phyloP scores from a whole-genome alignment of 2,329 filamentous ascomycete species.

The Didymella segeticola region DNA sequence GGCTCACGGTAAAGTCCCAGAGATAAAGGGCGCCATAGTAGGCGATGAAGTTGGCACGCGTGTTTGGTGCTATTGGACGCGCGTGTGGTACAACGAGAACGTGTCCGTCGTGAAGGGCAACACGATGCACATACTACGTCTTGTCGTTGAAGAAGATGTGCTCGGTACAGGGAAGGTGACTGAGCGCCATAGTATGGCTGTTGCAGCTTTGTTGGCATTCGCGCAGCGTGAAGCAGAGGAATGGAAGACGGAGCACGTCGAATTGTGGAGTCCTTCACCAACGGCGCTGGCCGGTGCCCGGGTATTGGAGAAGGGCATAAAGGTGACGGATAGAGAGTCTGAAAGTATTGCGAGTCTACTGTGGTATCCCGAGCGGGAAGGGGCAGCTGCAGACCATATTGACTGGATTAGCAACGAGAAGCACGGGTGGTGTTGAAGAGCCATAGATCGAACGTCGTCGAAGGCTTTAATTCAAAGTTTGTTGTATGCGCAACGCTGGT shows the following conservation, averaged over 20 bases:
- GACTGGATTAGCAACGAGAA: slow-evolving; percentile 81
- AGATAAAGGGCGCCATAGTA: slow-evolving; percentile 74
- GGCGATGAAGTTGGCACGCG: slow-evolving; percentile 58
- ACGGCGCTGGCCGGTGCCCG: slow-evolving; percentile 51
- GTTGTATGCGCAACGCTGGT: too few species aligned
- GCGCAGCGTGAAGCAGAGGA: slow-evolving; percentile 74
- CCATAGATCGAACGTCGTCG: too few species aligned
- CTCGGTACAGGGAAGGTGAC: slow-evolving; percentile 19
- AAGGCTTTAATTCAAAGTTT: too few species aligned
- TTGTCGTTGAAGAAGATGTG: slow-evolving; percentile 68
- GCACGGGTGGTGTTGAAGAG: slow-evolving; percentile 73
- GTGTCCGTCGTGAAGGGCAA: slow-evolving; percentile 65
- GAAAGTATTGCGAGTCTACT: slow-evolving; percentile 74
- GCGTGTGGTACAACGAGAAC: slow-evolving; percentile 67
- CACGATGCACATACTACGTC: slow-evolving; percentile 71
- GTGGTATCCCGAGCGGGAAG: slow-evolving; percentile 65
- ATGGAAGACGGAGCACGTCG: slow-evolving; percentile 74
- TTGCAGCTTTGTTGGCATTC: slow-evolving; percentile 69
- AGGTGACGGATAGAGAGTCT: slow-evolving; percentile 64
- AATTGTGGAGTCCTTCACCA: slow-evolving; percentile 83
- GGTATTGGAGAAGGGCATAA: slow-evolving; percentile 55
- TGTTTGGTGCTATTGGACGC: slow-evolving; percentile 78
- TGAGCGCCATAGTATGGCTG: slow-evolving; percentile 42
- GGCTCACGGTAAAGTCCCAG: slow-evolving; percentile 64
- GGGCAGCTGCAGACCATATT: slow-evolving; percentile 57